Evolutionary conservation across 75 land plant genomes (phyloP), one percentile per base, ranked within the genome.

Genomic region (Sequoia sempervirens): DNA sequence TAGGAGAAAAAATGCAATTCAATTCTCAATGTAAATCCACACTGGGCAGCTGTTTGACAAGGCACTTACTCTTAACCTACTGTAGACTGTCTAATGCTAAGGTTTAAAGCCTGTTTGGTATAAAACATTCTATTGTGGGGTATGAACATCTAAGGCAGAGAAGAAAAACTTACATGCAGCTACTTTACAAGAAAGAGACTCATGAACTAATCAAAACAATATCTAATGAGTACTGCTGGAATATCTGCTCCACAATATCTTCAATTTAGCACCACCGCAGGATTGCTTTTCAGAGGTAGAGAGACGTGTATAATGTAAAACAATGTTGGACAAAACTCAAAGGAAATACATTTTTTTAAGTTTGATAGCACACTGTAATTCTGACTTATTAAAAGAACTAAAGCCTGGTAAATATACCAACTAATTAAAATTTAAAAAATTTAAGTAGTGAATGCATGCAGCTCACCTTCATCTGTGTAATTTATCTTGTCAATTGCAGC

Each of bases 401-500:
- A 20, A 6, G 20, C 26, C 8, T 61, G 4, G 28, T 61, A 7
- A 20, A 61, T 61, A 61, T 61, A 26, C 66, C 66, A 5, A 61
- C n/a, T 23, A 26, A 26, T 7, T 20, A 56, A 20, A 18, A 58
- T 47, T 18, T 18, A 5, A 61, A 23, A 26, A 61, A 23, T 0
- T 20, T 58, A 58, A 58, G 23, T 58, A 20, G 66, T 5, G n/a
- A 23, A 61, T 26, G 26, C 2, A 4, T 32, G 73, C 36, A 30
- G 1, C 83, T 53, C 14, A 81, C 82, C 82, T 13, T 50, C 88
- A 87, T 87, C 91, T 17, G 87, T 76, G 80, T 86, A 80, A 58
- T 85, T 85, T 66, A 79, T 83, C 85, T 87, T 89, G 58, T 88
- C 46, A 11, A 86, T 80, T 3, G 84, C 18, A 14, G 45, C 84